A percentile compares a stretch with the other conserved stretches of the same genome.
Evolutionary conservation across 441 rosid genomes (phyloP).

Genomic region (Populus hybrid): DNA sequence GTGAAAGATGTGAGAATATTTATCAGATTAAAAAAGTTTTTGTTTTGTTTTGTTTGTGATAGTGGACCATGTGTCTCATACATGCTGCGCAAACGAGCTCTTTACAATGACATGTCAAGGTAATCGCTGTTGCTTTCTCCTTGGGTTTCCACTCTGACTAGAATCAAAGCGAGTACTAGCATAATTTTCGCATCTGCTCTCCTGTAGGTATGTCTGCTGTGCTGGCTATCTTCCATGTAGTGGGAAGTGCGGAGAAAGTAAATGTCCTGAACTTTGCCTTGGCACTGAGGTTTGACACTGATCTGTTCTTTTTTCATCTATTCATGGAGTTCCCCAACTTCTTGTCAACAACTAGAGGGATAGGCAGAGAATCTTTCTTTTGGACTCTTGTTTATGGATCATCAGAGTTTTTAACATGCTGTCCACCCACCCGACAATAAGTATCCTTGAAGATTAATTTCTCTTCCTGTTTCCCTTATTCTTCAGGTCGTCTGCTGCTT

Average conservation of each 20-base stretch:
- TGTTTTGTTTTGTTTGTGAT: slow-evolving; percentile 7
- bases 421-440: background rate
- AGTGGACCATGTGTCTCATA: slow-evolving; percentile 89
- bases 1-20: no score
- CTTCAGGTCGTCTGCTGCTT: slow-evolving; percentile 79
- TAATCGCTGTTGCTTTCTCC: slow-evolving; percentile 16
- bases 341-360: background rate
- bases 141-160: background rate
- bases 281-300: slow-evolving; percentile 64
- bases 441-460: background rate
- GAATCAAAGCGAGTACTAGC: background rate
- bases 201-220: slow-evolving; percentile 67
- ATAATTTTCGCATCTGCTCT: background rate
- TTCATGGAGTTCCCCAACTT: background rate
- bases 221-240: slow-evolving; percentile 96
- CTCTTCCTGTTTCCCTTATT: slow-evolving; percentile 5
- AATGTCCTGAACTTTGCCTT: slow-evolving; percentile 88
- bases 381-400: background rate
- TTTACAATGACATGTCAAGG: slow-evolving; percentile 93
- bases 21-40: background rate
- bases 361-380: background rate
- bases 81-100: slow-evolving; percentile 79
- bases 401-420: background rate
- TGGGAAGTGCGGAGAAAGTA: slow-evolving; percentile 79
- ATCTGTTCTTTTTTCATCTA: background rate